Evolutionary conservation across 805 yeast species (phyloP).

Genomic region (Ogataea minuta): DNA sequence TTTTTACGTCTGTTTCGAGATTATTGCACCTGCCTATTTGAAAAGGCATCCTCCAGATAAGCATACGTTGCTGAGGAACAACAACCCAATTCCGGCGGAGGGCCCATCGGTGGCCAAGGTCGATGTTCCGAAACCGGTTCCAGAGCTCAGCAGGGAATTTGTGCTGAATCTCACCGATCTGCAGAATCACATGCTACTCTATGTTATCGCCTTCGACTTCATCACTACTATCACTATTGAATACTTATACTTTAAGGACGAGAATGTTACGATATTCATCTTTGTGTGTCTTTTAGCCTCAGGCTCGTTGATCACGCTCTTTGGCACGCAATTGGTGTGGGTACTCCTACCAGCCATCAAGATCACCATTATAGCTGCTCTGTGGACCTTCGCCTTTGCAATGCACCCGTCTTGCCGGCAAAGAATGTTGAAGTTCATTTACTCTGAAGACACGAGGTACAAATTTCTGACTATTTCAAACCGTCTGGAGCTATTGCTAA

Average conservation of each 20-base stretch:
- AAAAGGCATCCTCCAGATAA: slow-evolving; percentile 62
- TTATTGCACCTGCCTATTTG: slow-evolving; percentile 68
- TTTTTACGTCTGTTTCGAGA: slow-evolving; percentile 47
- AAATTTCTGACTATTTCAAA: slow-evolving; percentile 47
- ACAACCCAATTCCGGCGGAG: slow-evolving; percentile 46
- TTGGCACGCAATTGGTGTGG: slow-evolving; percentile 27
- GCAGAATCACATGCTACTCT: slow-evolving; percentile 74
- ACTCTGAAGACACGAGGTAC: slow-evolving; percentile 66
- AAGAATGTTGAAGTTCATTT: slow-evolving; percentile 42
- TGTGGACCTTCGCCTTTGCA: slow-evolving; percentile 49
- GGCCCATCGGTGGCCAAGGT: slow-evolving; percentile 51
- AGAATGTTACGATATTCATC: slow-evolving; percentile 52
- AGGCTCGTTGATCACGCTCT: slow-evolving; percentile 25
- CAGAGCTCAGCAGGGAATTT: slow-evolving; percentile 77
- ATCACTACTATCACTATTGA: slow-evolving; percentile 46
- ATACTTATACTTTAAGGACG: slow-evolving; percentile 64
- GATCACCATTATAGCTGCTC: slow-evolving; percentile 31
- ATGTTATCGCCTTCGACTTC: slow-evolving; percentile 61
- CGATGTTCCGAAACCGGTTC: slow-evolving; percentile 64
- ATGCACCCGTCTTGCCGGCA: slow-evolving; percentile 58
- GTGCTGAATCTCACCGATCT: slow-evolving; percentile 75
- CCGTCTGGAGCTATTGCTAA: slow-evolving; percentile 43
- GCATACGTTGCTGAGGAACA: slow-evolving; percentile 27
- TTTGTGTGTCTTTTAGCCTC: slow-evolving; percentile 35
- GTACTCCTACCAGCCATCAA: slow-evolving; percentile 30